Conservation (phyloP, 352 stramenopile species). For the Globisporangium megalacanthum region DNA sequence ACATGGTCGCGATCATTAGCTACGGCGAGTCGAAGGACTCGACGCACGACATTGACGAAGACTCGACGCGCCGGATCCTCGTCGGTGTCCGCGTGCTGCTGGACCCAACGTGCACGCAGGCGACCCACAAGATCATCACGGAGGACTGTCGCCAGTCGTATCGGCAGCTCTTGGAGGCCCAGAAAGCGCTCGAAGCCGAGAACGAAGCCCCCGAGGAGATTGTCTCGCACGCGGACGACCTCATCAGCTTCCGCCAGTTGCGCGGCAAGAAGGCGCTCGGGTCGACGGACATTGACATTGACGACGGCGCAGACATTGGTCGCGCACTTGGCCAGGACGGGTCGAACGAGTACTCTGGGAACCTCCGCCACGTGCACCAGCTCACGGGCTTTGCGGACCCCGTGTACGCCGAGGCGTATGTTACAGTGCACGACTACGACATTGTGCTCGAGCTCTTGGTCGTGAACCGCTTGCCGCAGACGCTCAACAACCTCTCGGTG, state of each 20-base stretch:
- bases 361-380: slow-evolving; percentile 97
- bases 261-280: slow-evolving; percentile 89
- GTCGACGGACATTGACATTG: slow-evolving; percentile 96
- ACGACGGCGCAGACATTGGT: slow-evolving; percentile 96
- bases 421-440: slow-evolving; percentile 99
- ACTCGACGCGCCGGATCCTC: slow-evolving; percentile 94
- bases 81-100: slow-evolving; percentile 94
- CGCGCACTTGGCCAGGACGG: slow-evolving; percentile 90
- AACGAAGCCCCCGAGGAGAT: slow-evolving; percentile 49
- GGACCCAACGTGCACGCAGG: slow-evolving; percentile 79
- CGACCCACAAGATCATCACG: slow-evolving; percentile 70
- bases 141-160: slow-evolving; percentile 79
- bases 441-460: slow-evolving; percentile 99
- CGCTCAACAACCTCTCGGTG: slow-evolving; percentile 97
- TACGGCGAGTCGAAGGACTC: slow-evolving; percentile 70
- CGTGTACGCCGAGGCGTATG: slow-evolving; percentile 98
- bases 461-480: slow-evolving; percentile 98
- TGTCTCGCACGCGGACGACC: slow-evolving; percentile 87
- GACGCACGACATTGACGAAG: slow-evolving; percentile 88
- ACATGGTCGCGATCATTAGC: slow-evolving; percentile 69
- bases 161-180: slow-evolving; percentile 62
- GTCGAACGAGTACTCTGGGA: slow-evolving; percentile 84
- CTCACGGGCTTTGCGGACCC: slow-evolving; percentile 99
- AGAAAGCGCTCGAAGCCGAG: slow-evolving; percentile 67
- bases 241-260: slow-evolving; percentile 98